These are phyloP conservation scores for Dictyostelium discoideum DNA, from an alignment of 78 protist genomes.

Conservation along the genomic window DNA sequence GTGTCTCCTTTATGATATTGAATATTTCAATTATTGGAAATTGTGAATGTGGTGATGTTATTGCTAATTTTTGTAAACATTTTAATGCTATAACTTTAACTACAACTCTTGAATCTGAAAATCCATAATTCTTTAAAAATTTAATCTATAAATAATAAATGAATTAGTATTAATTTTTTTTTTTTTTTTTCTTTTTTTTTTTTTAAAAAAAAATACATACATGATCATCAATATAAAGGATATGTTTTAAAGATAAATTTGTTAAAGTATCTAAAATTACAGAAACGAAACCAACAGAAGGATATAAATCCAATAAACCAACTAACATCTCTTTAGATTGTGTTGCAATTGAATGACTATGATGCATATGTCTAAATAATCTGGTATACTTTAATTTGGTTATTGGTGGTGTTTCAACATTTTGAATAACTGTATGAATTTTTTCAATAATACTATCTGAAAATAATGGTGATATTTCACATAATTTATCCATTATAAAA, in stretches of 20 bases:
- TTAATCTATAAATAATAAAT: constrained; percentile 7
- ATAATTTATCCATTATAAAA: constrained; percentile 54
- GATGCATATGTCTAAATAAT: constrained; percentile 76
- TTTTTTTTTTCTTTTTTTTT: no score
- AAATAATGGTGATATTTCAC: constrained; percentile 76
- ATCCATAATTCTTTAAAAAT: constrained; percentile 25
- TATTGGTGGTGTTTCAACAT: constrained; percentile 63
- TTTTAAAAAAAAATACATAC: constrained; percentile 29
- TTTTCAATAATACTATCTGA: constrained; percentile 72
- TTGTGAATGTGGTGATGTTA: constrained; percentile 49
- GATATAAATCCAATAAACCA: constrained; percentile 53
- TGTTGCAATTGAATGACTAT: constrained; percentile 42
- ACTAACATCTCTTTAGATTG: constrained; percentile 53
- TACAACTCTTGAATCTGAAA: constrained; percentile 37
- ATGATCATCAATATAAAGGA: constrained; percentile 44
- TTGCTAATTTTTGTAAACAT: constrained; percentile 41
- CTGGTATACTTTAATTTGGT: constrained; percentile 53
- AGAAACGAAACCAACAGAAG: constrained; percentile 24
- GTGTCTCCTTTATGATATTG: background rate
- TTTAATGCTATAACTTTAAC: constrained; percentile 41
- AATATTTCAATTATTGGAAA: constrained; percentile 32
- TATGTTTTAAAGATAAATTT: constrained; percentile 39
- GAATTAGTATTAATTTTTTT: background rate
- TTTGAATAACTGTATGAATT: constrained; percentile 42
- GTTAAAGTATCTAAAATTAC: constrained; percentile 60